Evolutionary conservation across 495 filamentous ascomycete genomes (phyloP).

Genomic region (Melanomma pulvis-pyrius): DNA sequence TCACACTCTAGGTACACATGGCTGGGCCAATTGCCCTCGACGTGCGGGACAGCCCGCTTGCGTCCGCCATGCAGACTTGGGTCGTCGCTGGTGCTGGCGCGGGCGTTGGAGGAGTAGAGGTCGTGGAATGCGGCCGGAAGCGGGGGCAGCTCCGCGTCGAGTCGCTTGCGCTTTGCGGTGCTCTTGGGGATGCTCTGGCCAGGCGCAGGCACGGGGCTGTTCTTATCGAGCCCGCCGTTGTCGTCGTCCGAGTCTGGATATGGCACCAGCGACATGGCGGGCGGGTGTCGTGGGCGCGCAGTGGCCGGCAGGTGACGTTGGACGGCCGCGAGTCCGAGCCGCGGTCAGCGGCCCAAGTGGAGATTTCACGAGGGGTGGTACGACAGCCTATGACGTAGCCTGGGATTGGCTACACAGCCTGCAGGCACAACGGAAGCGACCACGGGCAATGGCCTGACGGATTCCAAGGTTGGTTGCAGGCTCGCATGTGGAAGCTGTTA

Average conservation of each 20-base stretch:
- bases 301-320: neutral
- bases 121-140: slow-evolving; percentile 83
- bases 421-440: slow-evolving; percentile 3
- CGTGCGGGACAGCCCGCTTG: slow-evolving; percentile 77
- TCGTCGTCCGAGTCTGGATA: slow-evolving; percentile 59
- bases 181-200: neutral
- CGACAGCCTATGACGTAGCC: slow-evolving; percentile 56
- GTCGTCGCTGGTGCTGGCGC: slow-evolving; percentile 76
- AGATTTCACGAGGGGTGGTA: too few relatives aligned
- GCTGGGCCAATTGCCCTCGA: slow-evolving; percentile 88
- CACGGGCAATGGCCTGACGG: too few relatives aligned
- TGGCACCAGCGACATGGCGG: slow-evolving; percentile 39
- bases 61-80: slow-evolving; percentile 83
- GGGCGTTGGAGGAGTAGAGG: slow-evolving; percentile 79
- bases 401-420: slow-evolving; percentile 13
- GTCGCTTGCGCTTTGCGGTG: slow-evolving; percentile 45
- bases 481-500: slow-evolving; percentile 13
- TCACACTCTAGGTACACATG: slow-evolving; percentile 93
- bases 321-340: neutral
- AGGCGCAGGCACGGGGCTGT: neutral
- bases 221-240: slow-evolving; percentile 44
- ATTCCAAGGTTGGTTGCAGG: slow-evolving; percentile 5
- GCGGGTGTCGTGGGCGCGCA: slow-evolving; percentile 53
- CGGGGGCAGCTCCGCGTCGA: slow-evolving; percentile 65
- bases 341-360: neutral